phyloP scores from a whole-genome alignment of 208 protist species.

The Trypanosoma lewisi region DNA sequence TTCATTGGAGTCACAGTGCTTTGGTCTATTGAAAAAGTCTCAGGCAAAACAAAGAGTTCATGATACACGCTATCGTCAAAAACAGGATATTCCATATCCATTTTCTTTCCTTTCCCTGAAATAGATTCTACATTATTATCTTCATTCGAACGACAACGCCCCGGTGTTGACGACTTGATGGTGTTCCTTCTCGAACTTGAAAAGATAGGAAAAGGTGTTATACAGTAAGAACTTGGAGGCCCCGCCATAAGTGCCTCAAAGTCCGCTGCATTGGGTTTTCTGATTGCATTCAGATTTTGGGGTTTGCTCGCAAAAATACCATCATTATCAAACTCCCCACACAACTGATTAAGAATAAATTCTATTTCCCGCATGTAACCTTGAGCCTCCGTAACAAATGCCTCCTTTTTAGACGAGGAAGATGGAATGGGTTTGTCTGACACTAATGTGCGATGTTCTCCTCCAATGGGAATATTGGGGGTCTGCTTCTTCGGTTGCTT shows the following conservation, averaged over 20 bases:
- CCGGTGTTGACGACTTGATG: no score
- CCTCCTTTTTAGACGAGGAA: background rate
- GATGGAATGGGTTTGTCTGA: background rate
- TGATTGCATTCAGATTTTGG: background rate
- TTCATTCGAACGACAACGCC: no score
- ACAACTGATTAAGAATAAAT: constrained; percentile 14
- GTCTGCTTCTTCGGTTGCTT: background rate
- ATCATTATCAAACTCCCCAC: constrained; percentile 4
- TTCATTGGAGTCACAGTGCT: background rate
- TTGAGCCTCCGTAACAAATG: background rate
- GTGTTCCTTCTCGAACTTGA: background rate
- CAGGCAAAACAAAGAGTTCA: constrained; percentile 9
- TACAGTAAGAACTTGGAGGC: background rate
- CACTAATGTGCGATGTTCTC: no score
- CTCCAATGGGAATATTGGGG: no score
- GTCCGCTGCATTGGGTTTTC: constrained; percentile 8
- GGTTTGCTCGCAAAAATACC: background rate
- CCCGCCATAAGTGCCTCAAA: constrained; percentile 15
- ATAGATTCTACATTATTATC: background rate
- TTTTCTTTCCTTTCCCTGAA: background rate
- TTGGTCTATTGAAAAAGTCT: background rate
- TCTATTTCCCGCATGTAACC: constrained; percentile 15
- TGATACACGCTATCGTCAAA: constrained; percentile 6
- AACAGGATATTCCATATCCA: constrained; percentile 18
- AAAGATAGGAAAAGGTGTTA: background rate